Evolutionary conservation across 306 rosid species (phyloP).

Genomic region (Rosa persica): DNA sequence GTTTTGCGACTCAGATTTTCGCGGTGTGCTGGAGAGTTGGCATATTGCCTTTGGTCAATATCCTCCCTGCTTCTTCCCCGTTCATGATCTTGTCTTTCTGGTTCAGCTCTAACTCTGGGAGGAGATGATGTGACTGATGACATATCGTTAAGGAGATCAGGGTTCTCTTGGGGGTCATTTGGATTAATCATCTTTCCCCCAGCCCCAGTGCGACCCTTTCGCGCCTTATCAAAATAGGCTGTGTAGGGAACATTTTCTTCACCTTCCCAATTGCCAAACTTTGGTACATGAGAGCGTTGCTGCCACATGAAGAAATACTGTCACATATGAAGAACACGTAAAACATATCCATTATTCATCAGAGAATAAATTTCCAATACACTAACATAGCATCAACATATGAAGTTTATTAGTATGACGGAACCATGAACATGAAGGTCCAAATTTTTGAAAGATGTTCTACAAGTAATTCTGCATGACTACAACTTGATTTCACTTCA

Average conservation of each 20-base stretch:
- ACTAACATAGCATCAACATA: constrained; percentile 9
- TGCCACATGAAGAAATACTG: constrained; percentile 40
- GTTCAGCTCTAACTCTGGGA: constrained; percentile 34
- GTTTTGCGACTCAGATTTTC: constrained; percentile 42
- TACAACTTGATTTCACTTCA: constrained; percentile 1
- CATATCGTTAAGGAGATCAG: constrained; percentile 40
- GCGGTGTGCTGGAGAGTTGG: constrained; percentile 58
- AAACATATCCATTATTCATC: constrained; percentile 6
- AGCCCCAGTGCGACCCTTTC: constrained; percentile 70
- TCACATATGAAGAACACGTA: constrained; percentile 24
- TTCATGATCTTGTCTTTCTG: constrained; percentile 41
- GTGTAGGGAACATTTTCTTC: constrained; percentile 90
- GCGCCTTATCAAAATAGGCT: constrained; percentile 85
- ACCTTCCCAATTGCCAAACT: constrained; percentile 85
- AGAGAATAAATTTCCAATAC: not conserved
- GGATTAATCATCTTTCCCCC: constrained; percentile 75
- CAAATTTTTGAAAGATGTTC: not conserved
- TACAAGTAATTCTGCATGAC: not conserved
- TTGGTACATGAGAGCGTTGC: constrained; percentile 88
- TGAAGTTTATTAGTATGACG: not conserved
- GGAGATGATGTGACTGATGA: constrained; percentile 51
- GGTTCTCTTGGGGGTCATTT: constrained; percentile 76
- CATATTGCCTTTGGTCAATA: constrained; percentile 45
- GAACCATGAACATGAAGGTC: not conserved
- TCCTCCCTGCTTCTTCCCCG: constrained; percentile 57